Percentiles rank a stretch among this genome's conserved stretches.
phyloP scores from a whole-genome alignment of 257 asterid species.

The Echium plantagineum region DNA sequence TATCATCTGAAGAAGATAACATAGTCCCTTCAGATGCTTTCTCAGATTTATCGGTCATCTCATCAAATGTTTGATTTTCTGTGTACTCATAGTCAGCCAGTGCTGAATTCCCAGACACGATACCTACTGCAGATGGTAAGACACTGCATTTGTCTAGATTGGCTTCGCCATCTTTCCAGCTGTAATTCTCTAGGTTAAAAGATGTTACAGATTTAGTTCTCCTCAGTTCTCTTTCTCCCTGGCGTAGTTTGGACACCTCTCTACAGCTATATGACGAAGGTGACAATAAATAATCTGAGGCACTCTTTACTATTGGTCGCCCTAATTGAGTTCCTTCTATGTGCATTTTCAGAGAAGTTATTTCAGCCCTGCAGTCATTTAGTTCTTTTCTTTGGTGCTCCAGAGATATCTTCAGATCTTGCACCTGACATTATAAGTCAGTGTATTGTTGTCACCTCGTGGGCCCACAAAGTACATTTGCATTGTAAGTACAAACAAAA shows the following conservation, averaged over 20 bases:
- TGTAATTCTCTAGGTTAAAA: conserved; percentile 25
- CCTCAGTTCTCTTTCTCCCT: conserved; percentile 32
- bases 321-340: conserved; percentile 67
- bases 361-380: conserved; percentile 92
- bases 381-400: conserved; percentile 64
- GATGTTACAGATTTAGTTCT: conserved; percentile 26
- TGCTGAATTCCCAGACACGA: conserved; percentile 26
- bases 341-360: conserved; percentile 82
- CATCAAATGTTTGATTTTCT: conserved; percentile 30
- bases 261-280: conserved; percentile 29
- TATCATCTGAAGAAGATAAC: conserved; percentile 25
- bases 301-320: conserved; percentile 22
- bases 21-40: conserved; percentile 28
- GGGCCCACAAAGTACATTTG: background rate
- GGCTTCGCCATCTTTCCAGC: conserved; percentile 24
- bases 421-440: conserved; percentile 51
- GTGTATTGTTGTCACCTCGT: conserved; percentile 7
- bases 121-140: conserved; percentile 23
- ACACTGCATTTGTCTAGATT: conserved; percentile 29
- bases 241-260: conserved; percentile 34
- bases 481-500: conserved; percentile 4
- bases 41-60: conserved; percentile 28
- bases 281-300: conserved; percentile 23
- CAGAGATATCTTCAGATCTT: conserved; percentile 58
- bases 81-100: conserved; percentile 25